phyloP scores from a whole-genome alignment of 805 yeast species.

The Candida quercuum region DNA sequence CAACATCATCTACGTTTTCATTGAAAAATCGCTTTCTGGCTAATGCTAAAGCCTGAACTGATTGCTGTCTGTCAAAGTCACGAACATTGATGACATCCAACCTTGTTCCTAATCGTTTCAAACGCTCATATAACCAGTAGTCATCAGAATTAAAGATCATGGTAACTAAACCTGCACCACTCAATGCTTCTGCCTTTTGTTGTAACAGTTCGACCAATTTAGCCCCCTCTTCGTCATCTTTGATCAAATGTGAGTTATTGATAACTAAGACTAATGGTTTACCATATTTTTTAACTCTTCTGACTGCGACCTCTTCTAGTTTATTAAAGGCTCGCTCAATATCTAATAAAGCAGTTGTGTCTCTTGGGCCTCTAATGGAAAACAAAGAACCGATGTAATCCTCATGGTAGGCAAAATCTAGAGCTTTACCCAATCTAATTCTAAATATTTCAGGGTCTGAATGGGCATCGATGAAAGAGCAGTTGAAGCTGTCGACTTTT shows the following conservation, averaged over 20 bases:
- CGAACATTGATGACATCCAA: constrained; percentile 66
- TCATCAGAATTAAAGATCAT: constrained; percentile 78
- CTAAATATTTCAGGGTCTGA: constrained; percentile 82
- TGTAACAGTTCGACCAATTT: constrained; percentile 70
- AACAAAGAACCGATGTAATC: constrained; percentile 81
- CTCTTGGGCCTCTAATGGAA: constrained; percentile 79
- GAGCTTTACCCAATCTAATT: constrained; percentile 68
- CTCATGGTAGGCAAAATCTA: constrained; percentile 68
- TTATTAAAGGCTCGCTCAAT: constrained; percentile 79
- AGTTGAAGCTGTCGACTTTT: constrained; percentile 55
- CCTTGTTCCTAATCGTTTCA: constrained; percentile 67
- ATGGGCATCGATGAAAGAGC: constrained; percentile 74
- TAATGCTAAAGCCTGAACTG: constrained; percentile 47
- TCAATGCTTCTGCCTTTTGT: constrained; percentile 74
- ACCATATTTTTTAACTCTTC: constrained; percentile 33
- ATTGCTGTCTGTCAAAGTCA: constrained; percentile 52
- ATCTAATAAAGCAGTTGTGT: constrained; percentile 74
- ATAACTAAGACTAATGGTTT: constrained; percentile 65
- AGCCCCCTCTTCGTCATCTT: constrained; percentile 69
- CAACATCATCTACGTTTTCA: constrained; percentile 31
- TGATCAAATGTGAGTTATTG: constrained; percentile 69
- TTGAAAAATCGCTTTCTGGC: constrained; percentile 42
- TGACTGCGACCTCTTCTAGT: constrained; percentile 65
- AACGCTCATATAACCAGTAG: constrained; percentile 79
- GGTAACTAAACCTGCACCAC: constrained; percentile 49